A percentile compares a stretch with the other conserved stretches of the same genome.
These are phyloP conservation scores for Venturia nashicola DNA, from an alignment of 2,329 filamentous ascomycete genomes.

Conservation along the genomic window DNA sequence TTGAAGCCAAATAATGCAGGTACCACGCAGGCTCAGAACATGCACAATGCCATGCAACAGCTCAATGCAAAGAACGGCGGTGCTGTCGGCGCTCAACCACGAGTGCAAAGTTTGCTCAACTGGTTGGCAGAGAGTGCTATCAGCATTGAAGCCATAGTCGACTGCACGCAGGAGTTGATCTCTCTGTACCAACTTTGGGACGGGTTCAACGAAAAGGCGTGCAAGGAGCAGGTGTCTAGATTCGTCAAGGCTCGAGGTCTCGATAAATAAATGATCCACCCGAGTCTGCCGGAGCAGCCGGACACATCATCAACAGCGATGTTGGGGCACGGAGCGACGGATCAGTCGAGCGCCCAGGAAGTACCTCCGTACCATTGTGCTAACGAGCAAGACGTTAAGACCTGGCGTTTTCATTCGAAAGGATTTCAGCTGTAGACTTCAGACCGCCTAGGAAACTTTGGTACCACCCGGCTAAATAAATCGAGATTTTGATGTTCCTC, in stretches of 20 bases:
- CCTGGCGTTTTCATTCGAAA: too few species aligned
- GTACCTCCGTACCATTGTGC: too few species aligned
- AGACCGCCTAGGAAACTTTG: too few species aligned
- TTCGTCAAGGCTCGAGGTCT: conserved; percentile 49
- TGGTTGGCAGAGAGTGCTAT: conserved; percentile 82
- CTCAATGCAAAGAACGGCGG: neutral
- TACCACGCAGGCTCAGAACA: conserved; percentile 13
- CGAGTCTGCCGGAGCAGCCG: neutral
- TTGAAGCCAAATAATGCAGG: conserved; percentile 54
- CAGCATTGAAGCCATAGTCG: conserved; percentile 72
- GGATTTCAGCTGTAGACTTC: too few species aligned
- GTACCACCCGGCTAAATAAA: too few species aligned
- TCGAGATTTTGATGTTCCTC: too few species aligned
- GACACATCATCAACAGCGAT: neutral
- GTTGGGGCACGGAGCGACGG: neutral
- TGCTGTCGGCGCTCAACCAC: conserved; percentile 12
- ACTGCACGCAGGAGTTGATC: conserved; percentile 84
- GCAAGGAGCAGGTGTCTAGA: conserved; percentile 49
- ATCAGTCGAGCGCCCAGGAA: neutral
- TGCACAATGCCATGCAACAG: conserved; percentile 8
- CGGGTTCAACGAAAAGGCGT: conserved; percentile 50
- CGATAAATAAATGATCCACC: conserved; percentile 31
- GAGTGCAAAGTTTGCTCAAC: conserved; percentile 55
- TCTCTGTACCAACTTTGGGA: conserved; percentile 74
- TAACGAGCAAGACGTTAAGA: neutral